These are phyloP conservation scores for Cytospora leucostoma DNA, from an alignment of 2,329 filamentous ascomycete species.

Conservation along the genomic window DNA sequence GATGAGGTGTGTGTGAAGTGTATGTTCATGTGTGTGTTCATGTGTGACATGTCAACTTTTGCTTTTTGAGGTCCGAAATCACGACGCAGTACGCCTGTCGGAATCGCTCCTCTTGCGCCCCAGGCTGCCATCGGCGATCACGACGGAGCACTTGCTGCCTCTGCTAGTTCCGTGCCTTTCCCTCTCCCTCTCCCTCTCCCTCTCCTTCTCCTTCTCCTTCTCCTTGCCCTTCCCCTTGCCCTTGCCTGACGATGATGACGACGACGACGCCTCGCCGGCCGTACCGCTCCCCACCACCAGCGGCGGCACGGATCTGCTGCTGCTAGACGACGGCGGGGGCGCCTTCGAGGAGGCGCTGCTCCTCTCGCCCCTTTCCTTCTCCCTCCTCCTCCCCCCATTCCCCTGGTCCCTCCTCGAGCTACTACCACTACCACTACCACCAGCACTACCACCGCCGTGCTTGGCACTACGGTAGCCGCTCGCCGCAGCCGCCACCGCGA, in stretches of 20 bases:
- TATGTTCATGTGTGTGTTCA: too few relatives aligned
- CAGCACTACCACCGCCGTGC: slow-evolving; percentile 5
- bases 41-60: too few relatives aligned
- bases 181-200: slow-evolving; percentile 16
- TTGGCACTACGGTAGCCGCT: slow-evolving; percentile 9
- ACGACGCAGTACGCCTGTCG: slow-evolving; percentile 6
- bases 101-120: slow-evolving; percentile 2
- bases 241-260: slow-evolving; percentile 1
- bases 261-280: slow-evolving; percentile 9
- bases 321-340: slow-evolving; percentile 9
- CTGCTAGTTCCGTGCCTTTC: slow-evolving; percentile 7
- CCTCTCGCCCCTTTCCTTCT: slow-evolving; percentile 22
- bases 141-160: slow-evolving; percentile 22
- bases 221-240: background rate
- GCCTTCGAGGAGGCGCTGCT: slow-evolving; percentile 1
- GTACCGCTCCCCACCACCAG: slow-evolving; percentile 14
- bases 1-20: background rate
- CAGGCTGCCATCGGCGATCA: slow-evolving; percentile 26
- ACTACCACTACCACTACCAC: too few relatives aligned
- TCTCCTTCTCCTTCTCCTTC: slow-evolving; percentile 22
- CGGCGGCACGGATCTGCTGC: slow-evolving; percentile 15
- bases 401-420: slow-evolving; percentile 14
- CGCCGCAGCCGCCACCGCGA: slow-evolving; percentile 3
- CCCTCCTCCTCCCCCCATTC: slow-evolving; percentile 14
- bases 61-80: background rate